A percentile compares a stretch with the other conserved stretches of the same genome.
Conservation (phyloP, 1,284 basidiomycete genomes). For the Athelia psychrophila region DNA sequence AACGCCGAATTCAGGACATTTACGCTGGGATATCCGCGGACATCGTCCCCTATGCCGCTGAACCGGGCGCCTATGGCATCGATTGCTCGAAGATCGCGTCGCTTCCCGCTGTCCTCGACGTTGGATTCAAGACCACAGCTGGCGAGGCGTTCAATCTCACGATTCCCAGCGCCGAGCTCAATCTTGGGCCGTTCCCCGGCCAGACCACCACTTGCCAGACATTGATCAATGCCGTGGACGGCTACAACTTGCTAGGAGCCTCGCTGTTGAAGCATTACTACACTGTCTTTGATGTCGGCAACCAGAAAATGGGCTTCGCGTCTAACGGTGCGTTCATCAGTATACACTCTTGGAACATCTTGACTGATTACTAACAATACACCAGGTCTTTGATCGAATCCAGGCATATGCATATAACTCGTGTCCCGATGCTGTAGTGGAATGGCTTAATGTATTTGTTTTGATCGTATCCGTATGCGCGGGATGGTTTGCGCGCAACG, state of each 20-base stretch:
- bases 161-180: constrained; percentile 52
- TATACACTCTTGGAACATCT: no score
- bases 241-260: constrained; percentile 46
- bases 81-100: constrained; percentile 43
- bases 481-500: no score
- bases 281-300: constrained; percentile 51
- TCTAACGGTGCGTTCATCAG: constrained; percentile 25
- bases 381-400: no score
- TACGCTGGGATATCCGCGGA: constrained; percentile 55
- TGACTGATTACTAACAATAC: no score
- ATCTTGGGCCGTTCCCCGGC: constrained; percentile 50
- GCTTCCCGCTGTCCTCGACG: constrained; percentile 47
- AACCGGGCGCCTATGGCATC: constrained; percentile 54
- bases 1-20: constrained; percentile 35
- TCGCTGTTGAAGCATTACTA: constrained; percentile 57
- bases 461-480: no score
- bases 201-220: constrained; percentile 48
- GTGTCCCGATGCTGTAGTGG: no score
- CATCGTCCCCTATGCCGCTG: constrained; percentile 44
- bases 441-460: no score
- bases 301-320: constrained; percentile 48
- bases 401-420: no score
- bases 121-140: constrained; percentile 45
- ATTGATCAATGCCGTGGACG: constrained; percentile 53
- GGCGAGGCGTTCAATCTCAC: constrained; percentile 50